phyloP scores from a whole-genome alignment of 1,284 basidiomycete species.

The Wolfiporia cocos region DNA sequence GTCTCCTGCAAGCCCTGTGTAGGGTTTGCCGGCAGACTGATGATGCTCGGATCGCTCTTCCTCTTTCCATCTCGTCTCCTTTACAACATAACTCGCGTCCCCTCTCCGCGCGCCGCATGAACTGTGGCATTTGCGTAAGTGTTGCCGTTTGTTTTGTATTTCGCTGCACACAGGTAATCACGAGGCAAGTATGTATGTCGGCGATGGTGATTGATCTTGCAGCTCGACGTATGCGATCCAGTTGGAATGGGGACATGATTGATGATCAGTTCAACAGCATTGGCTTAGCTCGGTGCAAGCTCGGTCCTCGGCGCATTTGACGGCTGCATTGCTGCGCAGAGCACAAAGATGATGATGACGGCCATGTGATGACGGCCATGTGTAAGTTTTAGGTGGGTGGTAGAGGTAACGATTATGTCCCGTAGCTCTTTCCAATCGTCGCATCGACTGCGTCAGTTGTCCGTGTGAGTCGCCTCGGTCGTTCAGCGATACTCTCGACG shows the following conservation, averaged over 20 bases:
- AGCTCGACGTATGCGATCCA: neutral
- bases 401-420: too few relatives aligned
- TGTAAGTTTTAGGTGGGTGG: too few relatives aligned
- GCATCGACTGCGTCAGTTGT: too few relatives aligned
- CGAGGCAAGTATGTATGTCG: conserved; percentile 23
- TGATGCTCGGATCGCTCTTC: neutral
- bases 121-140: conserved; percentile 24
- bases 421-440: too few relatives aligned
- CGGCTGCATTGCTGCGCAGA: conserved; percentile 9
- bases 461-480: too few relatives aligned
- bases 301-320: neutral
- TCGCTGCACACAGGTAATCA: conserved; percentile 18
- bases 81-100: too few relatives aligned
- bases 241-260: too few relatives aligned
- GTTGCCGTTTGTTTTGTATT: conserved; percentile 13
- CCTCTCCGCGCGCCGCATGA: too few relatives aligned
- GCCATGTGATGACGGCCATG: too few relatives aligned
- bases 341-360: too few relatives aligned
- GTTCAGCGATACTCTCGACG: too few relatives aligned
- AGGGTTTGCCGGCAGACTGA: neutral
- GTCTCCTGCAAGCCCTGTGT: conserved; percentile 10
- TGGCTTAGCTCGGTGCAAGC: neutral
- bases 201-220: conserved; percentile 3
- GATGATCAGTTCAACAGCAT: neutral
- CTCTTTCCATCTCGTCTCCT: conserved; percentile 6